These are phyloP conservation scores for Rhizophora apiculata DNA, from an alignment of 345 rosid genomes.

Conservation along the genomic window DNA sequence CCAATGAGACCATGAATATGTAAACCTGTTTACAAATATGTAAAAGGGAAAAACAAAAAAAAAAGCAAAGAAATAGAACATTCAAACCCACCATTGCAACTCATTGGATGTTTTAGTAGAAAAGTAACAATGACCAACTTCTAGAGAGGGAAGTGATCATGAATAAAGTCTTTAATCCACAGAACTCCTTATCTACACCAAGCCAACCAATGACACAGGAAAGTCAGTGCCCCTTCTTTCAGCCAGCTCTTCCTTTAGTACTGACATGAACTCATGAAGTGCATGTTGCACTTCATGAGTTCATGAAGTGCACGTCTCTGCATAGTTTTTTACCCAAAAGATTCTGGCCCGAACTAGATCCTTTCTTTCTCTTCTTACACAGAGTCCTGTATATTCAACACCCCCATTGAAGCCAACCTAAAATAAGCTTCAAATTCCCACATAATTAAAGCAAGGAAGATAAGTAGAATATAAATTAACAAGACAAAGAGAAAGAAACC, in stretches of 20 bases:
- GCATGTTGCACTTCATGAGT: not conserved
- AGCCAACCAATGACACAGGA: slow-evolving; percentile 22
- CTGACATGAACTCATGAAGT: slow-evolving; percentile 14
- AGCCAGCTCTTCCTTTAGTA: slow-evolving; percentile 3
- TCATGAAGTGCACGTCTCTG: slow-evolving; percentile 10
- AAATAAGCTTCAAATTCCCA: slow-evolving; percentile 44
- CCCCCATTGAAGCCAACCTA: slow-evolving; percentile 42
- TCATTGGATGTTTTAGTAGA: slow-evolving; percentile 1
- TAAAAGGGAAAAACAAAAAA: not conserved
- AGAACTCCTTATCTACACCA: slow-evolving; percentile 21
- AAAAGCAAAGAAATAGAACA: slow-evolving; percentile 1
- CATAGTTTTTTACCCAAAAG: slow-evolving; percentile 15
- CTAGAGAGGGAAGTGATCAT: slow-evolving; percentile 2
- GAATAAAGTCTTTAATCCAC: slow-evolving; percentile 18
- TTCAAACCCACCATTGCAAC: not conserved
- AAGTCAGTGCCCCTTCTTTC: slow-evolving; percentile 15
- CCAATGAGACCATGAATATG: not conserved
- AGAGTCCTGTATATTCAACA: slow-evolving; percentile 10
- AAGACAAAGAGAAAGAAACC: slow-evolving; percentile 16
- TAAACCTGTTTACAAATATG: slow-evolving; percentile 9
- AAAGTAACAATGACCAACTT: not conserved
- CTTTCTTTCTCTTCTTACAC: slow-evolving; percentile 6
- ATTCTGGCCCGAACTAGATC: slow-evolving; percentile 21
- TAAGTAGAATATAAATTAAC: not conserved
- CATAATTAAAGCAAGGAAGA: slow-evolving; percentile 16